Percentiles rank a stretch among this genome's conserved stretches.
Evolutionary conservation across 768 basidiomycete species (phyloP).

Genomic region (Pleurotus tuber-regium): DNA sequence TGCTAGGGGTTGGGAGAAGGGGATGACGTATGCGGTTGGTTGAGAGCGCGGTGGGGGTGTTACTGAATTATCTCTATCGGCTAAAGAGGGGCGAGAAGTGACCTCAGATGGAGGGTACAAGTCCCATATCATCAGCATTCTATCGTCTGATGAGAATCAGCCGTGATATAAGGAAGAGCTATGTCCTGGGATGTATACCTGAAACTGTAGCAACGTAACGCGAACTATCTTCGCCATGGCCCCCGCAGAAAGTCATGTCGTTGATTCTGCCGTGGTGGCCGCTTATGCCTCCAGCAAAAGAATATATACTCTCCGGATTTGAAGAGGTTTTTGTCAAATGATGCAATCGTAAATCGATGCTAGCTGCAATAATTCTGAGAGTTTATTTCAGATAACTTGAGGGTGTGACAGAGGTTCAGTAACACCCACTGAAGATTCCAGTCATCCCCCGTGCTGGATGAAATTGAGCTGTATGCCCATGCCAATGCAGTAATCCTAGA

Average conservation of each 20-base stretch:
- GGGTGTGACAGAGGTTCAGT: constrained; percentile 6
- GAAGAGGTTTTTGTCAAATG: constrained; percentile 57
- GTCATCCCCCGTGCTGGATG: constrained; percentile 58
- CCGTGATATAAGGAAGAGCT: constrained; percentile 9
- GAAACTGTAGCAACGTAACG: constrained; percentile 82
- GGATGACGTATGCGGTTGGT: constrained; percentile 74
- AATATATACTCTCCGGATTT: constrained; percentile 51
- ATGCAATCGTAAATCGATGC: constrained; percentile 68
- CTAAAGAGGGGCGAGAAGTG: constrained; percentile 28
- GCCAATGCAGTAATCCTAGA: constrained; percentile 69
- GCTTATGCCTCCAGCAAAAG: constrained; percentile 77
- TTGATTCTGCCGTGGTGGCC: constrained; percentile 80
- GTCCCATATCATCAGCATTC: constrained; percentile 86
- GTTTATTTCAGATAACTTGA: no score
- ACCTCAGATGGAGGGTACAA: constrained; percentile 52
- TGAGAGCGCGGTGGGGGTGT: constrained; percentile 46
- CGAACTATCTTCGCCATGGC: constrained; percentile 60
- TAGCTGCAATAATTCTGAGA: constrained; percentile 67
- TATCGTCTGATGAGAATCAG: constrained; percentile 54
- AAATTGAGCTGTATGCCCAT: constrained; percentile 71
- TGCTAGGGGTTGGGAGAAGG: constrained; percentile 70
- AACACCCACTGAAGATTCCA: constrained; percentile 71
- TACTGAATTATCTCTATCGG: constrained; percentile 25
- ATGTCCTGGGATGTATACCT: constrained; percentile 36
- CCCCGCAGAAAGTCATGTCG: constrained; percentile 79